These are phyloP conservation scores for Trifolium dubium DNA, from an alignment of 306 rosid species.

Conservation along the genomic window DNA sequence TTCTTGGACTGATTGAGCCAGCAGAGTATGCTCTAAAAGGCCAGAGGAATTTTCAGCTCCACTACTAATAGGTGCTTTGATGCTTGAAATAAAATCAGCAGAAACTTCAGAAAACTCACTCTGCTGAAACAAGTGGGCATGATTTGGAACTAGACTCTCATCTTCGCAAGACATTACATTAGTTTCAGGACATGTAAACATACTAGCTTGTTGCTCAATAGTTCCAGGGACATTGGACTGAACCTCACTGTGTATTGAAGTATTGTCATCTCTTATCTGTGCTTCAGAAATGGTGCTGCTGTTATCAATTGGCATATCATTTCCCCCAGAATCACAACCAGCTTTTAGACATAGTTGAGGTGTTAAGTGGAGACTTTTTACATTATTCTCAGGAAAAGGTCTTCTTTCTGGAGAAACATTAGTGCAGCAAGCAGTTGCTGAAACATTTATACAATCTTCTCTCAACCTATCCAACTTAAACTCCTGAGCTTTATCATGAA, in stretches of 20 bases:
- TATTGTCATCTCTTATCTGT: conserved; percentile 33
- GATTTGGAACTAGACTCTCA: conserved; percentile 31
- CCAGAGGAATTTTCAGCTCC: conserved; percentile 37
- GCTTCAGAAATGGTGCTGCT: conserved; percentile 10
- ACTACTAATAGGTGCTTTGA: background rate
- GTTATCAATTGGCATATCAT: conserved; percentile 32
- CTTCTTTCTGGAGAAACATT: conserved; percentile 37
- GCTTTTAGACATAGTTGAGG: conserved; percentile 33
- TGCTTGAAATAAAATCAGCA: conserved; percentile 28
- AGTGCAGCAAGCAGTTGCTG: conserved; percentile 29
- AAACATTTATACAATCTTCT: conserved; percentile 33
- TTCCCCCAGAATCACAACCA: conserved; percentile 30
- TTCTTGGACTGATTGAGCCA: conserved; percentile 37
- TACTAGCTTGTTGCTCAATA: conserved; percentile 37
- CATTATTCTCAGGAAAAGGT: conserved; percentile 33
- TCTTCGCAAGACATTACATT: conserved; percentile 33
- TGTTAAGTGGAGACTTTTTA: conserved; percentile 13
- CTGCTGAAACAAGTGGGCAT: conserved; percentile 29
- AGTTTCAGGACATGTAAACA: conserved; percentile 22
- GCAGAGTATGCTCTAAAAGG: conserved; percentile 6
- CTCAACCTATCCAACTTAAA: conserved; percentile 22
- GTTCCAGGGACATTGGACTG: conserved; percentile 31
- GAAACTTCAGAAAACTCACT: conserved; percentile 32
- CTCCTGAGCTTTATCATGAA: conserved; percentile 18
- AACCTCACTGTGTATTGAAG: conserved; percentile 38